Evolutionary conservation across 768 basidiomycete genomes (phyloP).

Genomic region (Hirschioporus abietinus): DNA sequence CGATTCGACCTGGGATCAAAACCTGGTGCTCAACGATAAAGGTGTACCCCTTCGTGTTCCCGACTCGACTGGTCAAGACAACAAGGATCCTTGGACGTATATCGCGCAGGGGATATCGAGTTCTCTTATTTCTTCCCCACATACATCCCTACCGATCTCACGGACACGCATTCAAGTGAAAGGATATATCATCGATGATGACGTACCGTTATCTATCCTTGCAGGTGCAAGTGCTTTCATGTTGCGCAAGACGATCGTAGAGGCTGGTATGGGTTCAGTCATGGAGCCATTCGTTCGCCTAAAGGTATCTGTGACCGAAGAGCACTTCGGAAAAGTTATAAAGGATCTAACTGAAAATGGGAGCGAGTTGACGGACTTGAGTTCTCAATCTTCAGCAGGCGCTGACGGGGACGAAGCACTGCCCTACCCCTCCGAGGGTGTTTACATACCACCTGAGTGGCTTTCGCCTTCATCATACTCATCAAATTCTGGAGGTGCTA

Average conservation of each 20-base stretch:
- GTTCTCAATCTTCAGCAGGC: conserved; percentile 35
- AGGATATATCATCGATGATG: conserved; percentile 36
- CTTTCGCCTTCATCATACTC: conserved; percentile 63
- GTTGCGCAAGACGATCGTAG: conserved; percentile 54
- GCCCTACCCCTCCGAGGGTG: conserved; percentile 52
- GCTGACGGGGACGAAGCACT: conserved; percentile 28
- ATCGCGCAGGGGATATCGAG: conserved; percentile 67
- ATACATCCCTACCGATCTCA: conserved; percentile 69
- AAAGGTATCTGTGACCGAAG: conserved; percentile 62
- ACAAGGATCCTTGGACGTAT: conserved; percentile 41
- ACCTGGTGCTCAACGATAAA: conserved; percentile 55
- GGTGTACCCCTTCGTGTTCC: conserved; percentile 49
- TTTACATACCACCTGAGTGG: conserved; percentile 72
- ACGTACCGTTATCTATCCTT: conserved; percentile 45
- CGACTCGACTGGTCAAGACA: conserved; percentile 35
- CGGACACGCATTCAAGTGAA: conserved; percentile 53
- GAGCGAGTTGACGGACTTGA: conserved; percentile 73
- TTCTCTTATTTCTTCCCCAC: conserved; percentile 71
- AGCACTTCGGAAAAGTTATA: conserved; percentile 68
- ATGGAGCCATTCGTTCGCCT: conserved; percentile 75
- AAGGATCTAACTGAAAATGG: conserved; percentile 82
- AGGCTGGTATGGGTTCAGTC: conserved; percentile 64
- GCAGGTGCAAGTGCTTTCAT: conserved; percentile 61
- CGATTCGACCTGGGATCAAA: conserved; percentile 72
- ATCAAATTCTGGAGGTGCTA: conserved; percentile 21